Percentiles rank a stretch among this genome's conserved stretches.
These are phyloP conservation scores for Epichloe sylvatica DNA, from an alignment of 2,329 filamentous ascomycete species.

Conservation along the genomic window DNA sequence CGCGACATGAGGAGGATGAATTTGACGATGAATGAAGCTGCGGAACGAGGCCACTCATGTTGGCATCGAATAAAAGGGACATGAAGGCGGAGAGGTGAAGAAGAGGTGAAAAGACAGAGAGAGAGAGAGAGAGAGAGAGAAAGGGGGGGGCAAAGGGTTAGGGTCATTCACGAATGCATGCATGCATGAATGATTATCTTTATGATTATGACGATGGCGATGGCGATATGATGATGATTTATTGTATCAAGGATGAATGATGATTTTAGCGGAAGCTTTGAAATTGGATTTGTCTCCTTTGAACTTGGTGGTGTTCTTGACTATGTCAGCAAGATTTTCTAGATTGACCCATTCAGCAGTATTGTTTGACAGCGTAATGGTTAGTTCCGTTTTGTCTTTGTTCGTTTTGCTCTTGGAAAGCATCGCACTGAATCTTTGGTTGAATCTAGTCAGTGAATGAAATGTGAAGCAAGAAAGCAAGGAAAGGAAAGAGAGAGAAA, in stretches of 20 bases:
- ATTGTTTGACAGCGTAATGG: conserved; percentile 19
- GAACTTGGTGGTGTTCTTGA: conserved; percentile 22
- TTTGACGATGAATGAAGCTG: conserved; percentile 6
- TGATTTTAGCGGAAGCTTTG: conserved; percentile 20
- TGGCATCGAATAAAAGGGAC: too few species aligned
- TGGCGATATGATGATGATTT: conserved; percentile 4
- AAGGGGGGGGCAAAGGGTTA: not conserved
- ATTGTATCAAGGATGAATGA: conserved; percentile 11
- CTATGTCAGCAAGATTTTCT: conserved; percentile 19
- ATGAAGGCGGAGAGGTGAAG: too few species aligned
- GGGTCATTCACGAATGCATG: not conserved
- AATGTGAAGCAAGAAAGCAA: not conserved
- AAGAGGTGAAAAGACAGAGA: too few species aligned
- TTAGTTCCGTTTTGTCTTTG: conserved; percentile 24
- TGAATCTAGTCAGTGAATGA: not conserved
- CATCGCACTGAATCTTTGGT: conserved; percentile 1
- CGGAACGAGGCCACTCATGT: too few species aligned
- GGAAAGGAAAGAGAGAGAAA: not conserved
- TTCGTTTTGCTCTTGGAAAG: conserved; percentile 10
- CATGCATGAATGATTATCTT: not conserved
- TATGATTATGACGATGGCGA: conserved; percentile 4
- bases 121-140: too few species aligned
- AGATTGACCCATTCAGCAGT: conserved; percentile 18
- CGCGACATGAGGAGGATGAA: conserved; percentile 8
- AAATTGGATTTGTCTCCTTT: conserved; percentile 17